Base-by-base conservation (phyloP, 2,329 filamentous ascomycete genomes). In the Colletotrichum higginsianum region DNA sequence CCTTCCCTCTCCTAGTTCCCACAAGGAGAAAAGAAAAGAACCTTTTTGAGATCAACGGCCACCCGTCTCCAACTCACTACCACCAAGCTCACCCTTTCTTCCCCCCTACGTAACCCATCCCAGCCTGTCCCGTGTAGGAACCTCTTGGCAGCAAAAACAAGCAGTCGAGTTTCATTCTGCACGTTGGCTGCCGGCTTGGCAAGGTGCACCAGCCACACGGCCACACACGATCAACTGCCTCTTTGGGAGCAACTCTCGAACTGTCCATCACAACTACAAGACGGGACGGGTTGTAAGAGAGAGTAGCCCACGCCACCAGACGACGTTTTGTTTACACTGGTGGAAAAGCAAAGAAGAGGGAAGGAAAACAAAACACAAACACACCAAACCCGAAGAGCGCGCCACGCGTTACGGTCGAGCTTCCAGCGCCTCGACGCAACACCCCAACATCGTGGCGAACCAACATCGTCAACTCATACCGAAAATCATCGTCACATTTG, bases 131-230 rank as follows among this genome's bases (percentile, higher is more conserved):
- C 16, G 40, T 13, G 18, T 55, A 2, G 18, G 11, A 16, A 13
- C 13, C n/a, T 50, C 50, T 71, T 71, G 57, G 64, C 67, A 18
- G 64, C 63, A 12, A 9, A 7, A 16, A 12, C 46, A 11, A 23
- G 30, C 18, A 65, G 52, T 35, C 38, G 42, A 40, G 26, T 58
- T 21, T 21, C 44, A 53, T 57, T 44, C 26, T 21, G 42, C 60
- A 30, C 38, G 42, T 66, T 21, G 46, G 60, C 58, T 72, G 65
- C 69, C 69, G 69, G 58, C 69, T 72, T 72, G 69, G 69, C 65
- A 72, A 46, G 46, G 40, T 47, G 30, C 60, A 42, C 42, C 57
- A 15, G 57, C 42, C 35, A 52, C 42, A 56, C 57, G 11, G 56
- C 35, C 23, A 53, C 61, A 63, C 44, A 64, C 69, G 65, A 72